Evolutionary conservation across 805 yeast species (phyloP).

Genomic region (Ogataea philodendri): DNA sequence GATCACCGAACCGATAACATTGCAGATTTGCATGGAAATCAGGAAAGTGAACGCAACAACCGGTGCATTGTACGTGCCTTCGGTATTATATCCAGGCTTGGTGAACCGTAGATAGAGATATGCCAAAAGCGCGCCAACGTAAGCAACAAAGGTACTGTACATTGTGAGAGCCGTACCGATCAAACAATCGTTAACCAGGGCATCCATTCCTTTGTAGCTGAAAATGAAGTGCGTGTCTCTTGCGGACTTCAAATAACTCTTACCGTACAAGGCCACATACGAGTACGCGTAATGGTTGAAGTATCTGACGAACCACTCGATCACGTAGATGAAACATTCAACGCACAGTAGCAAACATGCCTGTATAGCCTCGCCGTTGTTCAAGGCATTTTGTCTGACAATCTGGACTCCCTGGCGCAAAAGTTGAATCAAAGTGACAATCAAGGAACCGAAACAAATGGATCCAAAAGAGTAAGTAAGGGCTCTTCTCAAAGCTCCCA

Average conservation of each 20-base stretch:
- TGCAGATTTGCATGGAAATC: slow-evolving; percentile 69
- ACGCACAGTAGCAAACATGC: slow-evolving; percentile 19
- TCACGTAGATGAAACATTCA: slow-evolving; percentile 24
- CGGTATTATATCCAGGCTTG: slow-evolving; percentile 42
- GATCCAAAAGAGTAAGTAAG: slow-evolving; percentile 87
- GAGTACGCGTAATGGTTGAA: slow-evolving; percentile 90
- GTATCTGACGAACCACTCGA: slow-evolving; percentile 49
- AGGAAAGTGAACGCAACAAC: slow-evolving; percentile 41
- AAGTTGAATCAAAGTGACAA: slow-evolving; percentile 74
- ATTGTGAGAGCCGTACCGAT: slow-evolving; percentile 75
- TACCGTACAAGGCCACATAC: slow-evolving; percentile 86
- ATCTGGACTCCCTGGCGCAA: slow-evolving; percentile 53
- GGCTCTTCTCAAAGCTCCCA: slow-evolving; percentile 74
- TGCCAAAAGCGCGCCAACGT: slow-evolving; percentile 36
- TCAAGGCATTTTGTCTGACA: slow-evolving; percentile 39
- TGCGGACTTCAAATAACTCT: slow-evolving; percentile 68
- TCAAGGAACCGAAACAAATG: slow-evolving; percentile 73
- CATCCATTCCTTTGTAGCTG: slow-evolving; percentile 79
- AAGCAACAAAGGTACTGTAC: slow-evolving; percentile 66
- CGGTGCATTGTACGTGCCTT: slow-evolving; percentile 50
- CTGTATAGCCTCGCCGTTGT: slow-evolving; percentile 22
- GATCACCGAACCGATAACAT: slow-evolving; percentile 66
- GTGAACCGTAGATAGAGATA: slow-evolving; percentile 72
- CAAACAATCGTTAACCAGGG: slow-evolving; percentile 79
- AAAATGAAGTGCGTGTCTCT: slow-evolving; percentile 76